A percentile compares a stretch with the other conserved stretches of the same genome.
Conservation (phyloP, 441 rosid species). For the Adansonia gregorii region DNA sequence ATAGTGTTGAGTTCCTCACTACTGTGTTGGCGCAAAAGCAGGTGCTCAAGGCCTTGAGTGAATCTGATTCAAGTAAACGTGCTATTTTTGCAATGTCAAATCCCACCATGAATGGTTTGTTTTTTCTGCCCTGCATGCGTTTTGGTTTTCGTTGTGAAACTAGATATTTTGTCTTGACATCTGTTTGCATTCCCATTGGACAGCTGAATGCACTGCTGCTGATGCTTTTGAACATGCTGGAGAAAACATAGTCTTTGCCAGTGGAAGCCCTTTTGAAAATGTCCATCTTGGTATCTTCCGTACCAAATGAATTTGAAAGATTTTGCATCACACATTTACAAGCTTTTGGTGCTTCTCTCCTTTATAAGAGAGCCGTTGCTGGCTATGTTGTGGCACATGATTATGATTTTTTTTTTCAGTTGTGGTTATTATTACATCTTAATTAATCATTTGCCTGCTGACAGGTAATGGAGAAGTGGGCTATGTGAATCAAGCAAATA, state of each 20-base stretch:
- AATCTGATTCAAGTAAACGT: constrained; percentile 80
- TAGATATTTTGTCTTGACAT: constrained; percentile 30
- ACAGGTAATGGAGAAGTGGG: constrained; percentile 88
- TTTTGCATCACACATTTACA: constrained; percentile 21
- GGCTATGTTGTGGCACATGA: neutral
- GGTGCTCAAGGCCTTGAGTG: constrained; percentile 96
- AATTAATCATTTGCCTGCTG: constrained; percentile 28
- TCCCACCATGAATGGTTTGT: constrained; percentile 93
- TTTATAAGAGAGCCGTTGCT: constrained; percentile 16
- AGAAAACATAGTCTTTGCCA: constrained; percentile 86
- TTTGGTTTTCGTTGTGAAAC: constrained; percentile 23
- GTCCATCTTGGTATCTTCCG: constrained; percentile 72
- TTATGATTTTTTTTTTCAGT: neutral
- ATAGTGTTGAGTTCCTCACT: constrained; percentile 17
- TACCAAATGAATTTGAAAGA: constrained; percentile 14
- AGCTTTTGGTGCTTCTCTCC: constrained; percentile 8
- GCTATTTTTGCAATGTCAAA: constrained; percentile 98
- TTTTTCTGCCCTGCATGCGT: constrained; percentile 23
- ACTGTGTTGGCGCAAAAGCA: constrained; percentile 40
- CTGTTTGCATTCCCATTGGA: constrained; percentile 31
- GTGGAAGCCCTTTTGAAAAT: constrained; percentile 95
- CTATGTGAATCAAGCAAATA: constrained; percentile 97
- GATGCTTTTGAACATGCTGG: constrained; percentile 96
- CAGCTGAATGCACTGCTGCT: constrained; percentile 96
- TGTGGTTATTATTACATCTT: constrained; percentile 23